These are phyloP conservation scores for Heterobasidion annosum DNA, from an alignment of 1,284 basidiomycete species.

Conservation along the genomic window DNA sequence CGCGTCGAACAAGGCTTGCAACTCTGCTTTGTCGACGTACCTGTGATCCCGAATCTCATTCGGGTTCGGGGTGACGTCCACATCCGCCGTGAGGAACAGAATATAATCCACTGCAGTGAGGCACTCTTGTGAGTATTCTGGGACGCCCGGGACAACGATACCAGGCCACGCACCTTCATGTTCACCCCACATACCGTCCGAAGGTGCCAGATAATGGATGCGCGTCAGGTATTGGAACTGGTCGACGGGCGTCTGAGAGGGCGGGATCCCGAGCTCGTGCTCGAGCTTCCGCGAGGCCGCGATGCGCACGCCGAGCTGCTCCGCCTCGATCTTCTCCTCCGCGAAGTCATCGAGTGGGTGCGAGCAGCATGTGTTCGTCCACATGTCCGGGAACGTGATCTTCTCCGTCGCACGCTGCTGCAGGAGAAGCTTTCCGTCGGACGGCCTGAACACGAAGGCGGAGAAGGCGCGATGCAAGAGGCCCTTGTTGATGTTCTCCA, in stretches of 20 bases:
- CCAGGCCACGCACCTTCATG: conserved; percentile 75
- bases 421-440: conserved; percentile 89
- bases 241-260: conserved; percentile 69
- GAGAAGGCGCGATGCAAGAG: conserved; percentile 98
- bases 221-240: conserved; percentile 92
- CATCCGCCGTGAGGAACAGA: conserved; percentile 87
- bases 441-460: conserved; percentile 92
- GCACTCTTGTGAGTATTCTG: conserved; percentile 5
- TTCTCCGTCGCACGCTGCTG: conserved; percentile 96
- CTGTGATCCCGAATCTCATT: conserved; percentile 93
- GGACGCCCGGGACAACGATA: background rate
- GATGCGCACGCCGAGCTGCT: conserved; percentile 79
- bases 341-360: conserved; percentile 93
- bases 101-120: conserved; percentile 88
- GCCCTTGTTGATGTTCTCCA: conserved; percentile 94
- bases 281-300: conserved; percentile 94
- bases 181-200: conserved; percentile 92
- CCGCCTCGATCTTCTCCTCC: conserved; percentile 68
- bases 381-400: conserved; percentile 99
- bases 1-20: conserved; percentile 87
- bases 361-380: conserved; percentile 99
- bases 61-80: conserved; percentile 74
- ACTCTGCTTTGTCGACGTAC: conserved; percentile 87
- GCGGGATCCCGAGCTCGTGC: conserved; percentile 94
- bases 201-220: conserved; percentile 97